Evolutionary conservation across 495 filamentous ascomycete genomes (phyloP).

Genomic region (Talaromyces nanjingensis): DNA sequence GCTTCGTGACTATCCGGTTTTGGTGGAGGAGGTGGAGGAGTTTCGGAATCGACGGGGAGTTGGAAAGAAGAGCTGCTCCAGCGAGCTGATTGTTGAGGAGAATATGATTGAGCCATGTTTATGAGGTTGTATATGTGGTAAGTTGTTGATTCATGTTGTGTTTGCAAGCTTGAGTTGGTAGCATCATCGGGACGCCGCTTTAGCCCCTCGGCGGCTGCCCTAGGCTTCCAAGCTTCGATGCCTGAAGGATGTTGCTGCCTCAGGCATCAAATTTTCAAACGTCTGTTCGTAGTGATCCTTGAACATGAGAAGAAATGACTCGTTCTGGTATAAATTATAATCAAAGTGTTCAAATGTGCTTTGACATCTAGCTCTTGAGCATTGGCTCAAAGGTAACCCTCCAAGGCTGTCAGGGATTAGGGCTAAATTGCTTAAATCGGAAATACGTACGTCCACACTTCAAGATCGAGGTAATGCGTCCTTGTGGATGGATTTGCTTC

Average conservation of each 20-base stretch:
- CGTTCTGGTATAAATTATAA: too few relatives aligned
- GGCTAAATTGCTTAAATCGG: too few relatives aligned
- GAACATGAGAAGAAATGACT: too few relatives aligned
- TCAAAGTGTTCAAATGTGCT: neutral
- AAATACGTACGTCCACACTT: too few relatives aligned
- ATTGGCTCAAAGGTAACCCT: too few relatives aligned
- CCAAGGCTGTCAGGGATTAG: too few relatives aligned
- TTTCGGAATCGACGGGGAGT: slow-evolving; percentile 34
- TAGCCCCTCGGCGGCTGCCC: neutral
- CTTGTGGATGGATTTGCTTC: too few relatives aligned
- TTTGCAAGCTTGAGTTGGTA: neutral
- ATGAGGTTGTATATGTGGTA: neutral
- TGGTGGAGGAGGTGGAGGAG: slow-evolving; percentile 64
- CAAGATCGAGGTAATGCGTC: too few relatives aligned
- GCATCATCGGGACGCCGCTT: neutral
- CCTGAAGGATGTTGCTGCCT: neutral
- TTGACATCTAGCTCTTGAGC: neutral
- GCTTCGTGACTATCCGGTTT: slow-evolving; percentile 64
- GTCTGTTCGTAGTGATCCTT: too few relatives aligned
- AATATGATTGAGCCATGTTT: slow-evolving; percentile 1
- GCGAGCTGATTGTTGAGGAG: neutral
- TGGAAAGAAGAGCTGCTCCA: slow-evolving; percentile 5
- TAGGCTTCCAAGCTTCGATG: too few relatives aligned
- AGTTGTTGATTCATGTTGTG: neutral
- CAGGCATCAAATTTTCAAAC: neutral